Percentiles rank a stretch among this genome's conserved stretches.
These are phyloP conservation scores for Fusarium sp. DNA, from an alignment of 2,329 filamentous ascomycete species.

Conservation along the genomic window DNA sequence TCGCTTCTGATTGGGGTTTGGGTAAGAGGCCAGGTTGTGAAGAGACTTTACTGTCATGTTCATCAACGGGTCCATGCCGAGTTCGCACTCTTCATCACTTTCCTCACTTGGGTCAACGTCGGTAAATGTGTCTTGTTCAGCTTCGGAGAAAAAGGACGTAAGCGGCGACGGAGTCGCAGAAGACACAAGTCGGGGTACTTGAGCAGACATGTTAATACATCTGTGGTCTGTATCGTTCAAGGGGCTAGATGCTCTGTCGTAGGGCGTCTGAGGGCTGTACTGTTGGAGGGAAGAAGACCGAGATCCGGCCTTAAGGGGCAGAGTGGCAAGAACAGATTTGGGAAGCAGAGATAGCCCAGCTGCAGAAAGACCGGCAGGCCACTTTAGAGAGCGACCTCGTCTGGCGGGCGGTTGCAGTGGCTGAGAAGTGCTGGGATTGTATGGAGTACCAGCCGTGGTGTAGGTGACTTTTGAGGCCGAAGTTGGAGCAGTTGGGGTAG, in stretches of 20 bases:
- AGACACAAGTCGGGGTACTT: slow-evolving; percentile 45
- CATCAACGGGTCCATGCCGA: slow-evolving; percentile 49
- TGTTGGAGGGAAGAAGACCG: slow-evolving; percentile 48
- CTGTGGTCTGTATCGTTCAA: slow-evolving; percentile 43
- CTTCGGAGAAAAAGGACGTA: slow-evolving; percentile 32
- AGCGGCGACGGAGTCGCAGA: slow-evolving; percentile 42
- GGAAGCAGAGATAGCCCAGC: slow-evolving; percentile 53
- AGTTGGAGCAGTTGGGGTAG: slow-evolving; percentile 37
- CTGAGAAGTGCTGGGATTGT: slow-evolving; percentile 59
- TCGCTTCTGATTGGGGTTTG: slow-evolving; percentile 65
- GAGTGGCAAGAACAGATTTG: slow-evolving; percentile 51
- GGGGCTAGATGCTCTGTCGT: slow-evolving; percentile 63
- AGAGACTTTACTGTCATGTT: slow-evolving; percentile 61
- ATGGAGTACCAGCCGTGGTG: slow-evolving; percentile 68
- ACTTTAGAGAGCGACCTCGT: slow-evolving; percentile 61
- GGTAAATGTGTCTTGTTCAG: slow-evolving; percentile 28
- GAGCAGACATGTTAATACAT: slow-evolving; percentile 43
- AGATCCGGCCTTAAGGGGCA: slow-evolving; percentile 49
- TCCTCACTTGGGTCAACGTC: slow-evolving; percentile 44
- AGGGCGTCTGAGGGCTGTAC: slow-evolving; percentile 67
- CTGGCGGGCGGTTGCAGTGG: slow-evolving; percentile 64
- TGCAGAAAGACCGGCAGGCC: slow-evolving; percentile 47
- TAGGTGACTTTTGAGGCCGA: slow-evolving; percentile 55
- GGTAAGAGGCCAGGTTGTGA: slow-evolving; percentile 66
- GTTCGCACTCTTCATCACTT: slow-evolving; percentile 48